These are phyloP conservation scores for Globisporangium mamillatum DNA, from an alignment of 352 stramenopile species.

Conservation along the genomic window DNA sequence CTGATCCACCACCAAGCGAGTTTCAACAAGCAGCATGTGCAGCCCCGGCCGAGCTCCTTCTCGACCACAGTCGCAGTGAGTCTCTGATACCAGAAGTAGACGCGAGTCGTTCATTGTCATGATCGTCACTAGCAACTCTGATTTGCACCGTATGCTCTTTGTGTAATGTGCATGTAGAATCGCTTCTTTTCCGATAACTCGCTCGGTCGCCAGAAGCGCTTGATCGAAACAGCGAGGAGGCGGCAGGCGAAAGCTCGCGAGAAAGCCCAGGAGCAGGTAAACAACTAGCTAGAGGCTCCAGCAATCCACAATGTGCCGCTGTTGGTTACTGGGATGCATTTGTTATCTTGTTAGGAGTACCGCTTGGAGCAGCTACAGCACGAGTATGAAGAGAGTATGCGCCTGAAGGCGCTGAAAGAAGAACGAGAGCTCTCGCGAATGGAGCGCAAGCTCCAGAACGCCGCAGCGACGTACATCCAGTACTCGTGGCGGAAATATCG, in stretches of 20 bases:
- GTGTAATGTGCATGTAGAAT: constrained; percentile 26
- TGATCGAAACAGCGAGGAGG: constrained; percentile 57
- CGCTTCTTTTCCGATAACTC: constrained; percentile 77
- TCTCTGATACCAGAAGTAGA: background rate
- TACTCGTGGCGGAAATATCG: constrained; percentile 44
- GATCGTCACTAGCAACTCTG: background rate
- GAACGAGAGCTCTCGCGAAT: constrained; percentile 55
- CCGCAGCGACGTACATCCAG: constrained; percentile 70
- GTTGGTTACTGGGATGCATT: background rate
- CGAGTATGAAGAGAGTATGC: constrained; percentile 41
- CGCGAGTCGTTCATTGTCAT: background rate
- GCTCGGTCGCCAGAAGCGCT: constrained; percentile 45
- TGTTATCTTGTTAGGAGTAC: constrained; percentile 25
- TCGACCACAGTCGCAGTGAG: constrained; percentile 36
- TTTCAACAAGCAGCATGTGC: constrained; percentile 26
- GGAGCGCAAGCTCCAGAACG: constrained; percentile 54
- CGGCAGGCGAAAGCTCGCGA: constrained; percentile 48
- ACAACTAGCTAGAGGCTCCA: background rate
- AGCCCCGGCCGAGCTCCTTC: constrained; percentile 28
- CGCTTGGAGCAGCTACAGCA: constrained; percentile 45
- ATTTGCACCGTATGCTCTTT: background rate
- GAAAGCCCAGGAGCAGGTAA: constrained; percentile 53
- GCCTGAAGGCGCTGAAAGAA: constrained; percentile 34
- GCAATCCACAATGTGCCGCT: background rate
- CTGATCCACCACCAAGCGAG: constrained; percentile 38